A percentile compares a stretch with the other conserved stretches of the same genome.
These are phyloP conservation scores for Barnettozyma botsteinii DNA, from an alignment of 805 yeast genomes.

Conservation along the genomic window DNA sequence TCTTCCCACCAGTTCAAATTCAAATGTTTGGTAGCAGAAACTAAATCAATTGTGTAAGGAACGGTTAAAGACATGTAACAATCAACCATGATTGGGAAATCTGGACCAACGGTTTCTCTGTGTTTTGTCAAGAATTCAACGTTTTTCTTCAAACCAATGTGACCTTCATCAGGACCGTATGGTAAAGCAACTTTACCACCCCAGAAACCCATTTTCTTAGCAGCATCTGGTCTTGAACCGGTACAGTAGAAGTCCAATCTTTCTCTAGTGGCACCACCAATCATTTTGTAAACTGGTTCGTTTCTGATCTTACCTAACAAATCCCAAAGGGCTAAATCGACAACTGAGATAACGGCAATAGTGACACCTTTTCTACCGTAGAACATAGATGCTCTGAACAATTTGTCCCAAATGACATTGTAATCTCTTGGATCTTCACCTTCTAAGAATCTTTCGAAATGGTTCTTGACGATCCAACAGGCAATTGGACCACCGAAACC, in stretches of 20 bases:
- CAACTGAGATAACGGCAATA: slow-evolving; percentile 41
- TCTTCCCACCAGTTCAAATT: slow-evolving; percentile 50
- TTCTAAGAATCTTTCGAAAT: slow-evolving; percentile 39
- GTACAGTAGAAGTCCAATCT: slow-evolving; percentile 44
- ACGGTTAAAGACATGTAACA: slow-evolving; percentile 48
- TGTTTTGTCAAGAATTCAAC: slow-evolving; percentile 40
- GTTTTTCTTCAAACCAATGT: slow-evolving; percentile 38
- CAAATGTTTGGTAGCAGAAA: slow-evolving; percentile 38
- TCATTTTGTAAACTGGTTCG: slow-evolving; percentile 47
- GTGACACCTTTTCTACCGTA: slow-evolving; percentile 47
- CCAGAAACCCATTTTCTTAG: slow-evolving; percentile 47
- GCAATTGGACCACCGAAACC: slow-evolving; percentile 50
- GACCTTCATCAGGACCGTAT: slow-evolving; percentile 47
- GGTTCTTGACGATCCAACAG: slow-evolving; percentile 42
- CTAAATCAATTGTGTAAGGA: slow-evolving; percentile 41
- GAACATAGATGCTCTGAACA: slow-evolving; percentile 45
- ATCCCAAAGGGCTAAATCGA: slow-evolving; percentile 48
- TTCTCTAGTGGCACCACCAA: slow-evolving; percentile 45
- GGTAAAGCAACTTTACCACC: slow-evolving; percentile 50
- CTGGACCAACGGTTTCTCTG: slow-evolving; percentile 43
- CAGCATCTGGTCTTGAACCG: slow-evolving; percentile 42
- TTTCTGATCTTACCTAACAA: slow-evolving; percentile 42
- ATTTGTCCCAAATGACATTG: slow-evolving; percentile 42
- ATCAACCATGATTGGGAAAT: slow-evolving; percentile 48
- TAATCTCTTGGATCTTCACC: slow-evolving; percentile 44